phyloP scores from a whole-genome alignment of 225 moss, liverwort and hornwort genomes.

The Physcomitrellopsis africana region DNA sequence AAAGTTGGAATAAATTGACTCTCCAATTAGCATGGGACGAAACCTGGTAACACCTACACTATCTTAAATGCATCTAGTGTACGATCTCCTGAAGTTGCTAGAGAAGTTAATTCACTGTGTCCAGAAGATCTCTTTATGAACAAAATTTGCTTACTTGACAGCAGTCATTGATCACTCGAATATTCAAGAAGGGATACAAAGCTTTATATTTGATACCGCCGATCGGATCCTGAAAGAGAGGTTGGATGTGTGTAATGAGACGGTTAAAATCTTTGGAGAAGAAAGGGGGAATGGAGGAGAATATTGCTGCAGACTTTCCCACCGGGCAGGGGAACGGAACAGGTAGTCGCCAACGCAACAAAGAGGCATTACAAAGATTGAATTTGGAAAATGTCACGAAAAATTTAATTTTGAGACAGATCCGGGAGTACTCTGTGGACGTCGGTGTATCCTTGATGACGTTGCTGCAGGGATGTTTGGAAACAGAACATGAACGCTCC shows the following conservation, averaged over 20 bases:
- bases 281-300: conserved; percentile 32
- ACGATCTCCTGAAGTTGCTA: too few species aligned
- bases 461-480: conserved; percentile 52
- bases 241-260: conserved; percentile 26
- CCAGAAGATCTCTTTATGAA: too few species aligned
- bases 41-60: too few species aligned
- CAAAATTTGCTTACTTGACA: too few species aligned
- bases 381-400: conserved; percentile 40
- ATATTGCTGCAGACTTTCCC: too few species aligned
- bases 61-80: too few species aligned
- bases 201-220: too few species aligned
- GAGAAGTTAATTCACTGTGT: too few species aligned
- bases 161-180: too few species aligned
- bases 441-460: conserved; percentile 31
- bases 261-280: not conserved
- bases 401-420: conserved; percentile 56
- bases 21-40: too few species aligned
- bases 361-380: conserved; percentile 24
- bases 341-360: conserved; percentile 19
- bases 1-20: not conserved
- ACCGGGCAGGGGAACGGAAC: not conserved
- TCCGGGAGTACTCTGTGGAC: conserved; percentile 35
- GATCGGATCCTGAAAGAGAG: not conserved
- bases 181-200: too few species aligned
- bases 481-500: conserved; percentile 18